Conservation (phyloP, 2,329 filamentous ascomycete species). For the Ophiostoma montium region DNA sequence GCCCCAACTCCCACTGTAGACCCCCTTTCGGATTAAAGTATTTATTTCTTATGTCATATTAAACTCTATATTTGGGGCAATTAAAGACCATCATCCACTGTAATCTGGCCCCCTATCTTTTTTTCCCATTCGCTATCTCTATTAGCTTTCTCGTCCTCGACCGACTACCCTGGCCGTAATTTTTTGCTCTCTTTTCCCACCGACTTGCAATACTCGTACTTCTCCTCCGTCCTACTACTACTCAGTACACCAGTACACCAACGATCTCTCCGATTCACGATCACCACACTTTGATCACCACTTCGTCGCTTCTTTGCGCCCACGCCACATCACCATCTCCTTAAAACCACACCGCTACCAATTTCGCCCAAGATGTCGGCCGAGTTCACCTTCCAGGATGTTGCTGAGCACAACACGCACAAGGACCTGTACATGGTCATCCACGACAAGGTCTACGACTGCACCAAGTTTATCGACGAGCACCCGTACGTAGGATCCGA, state of each 20-base stretch:
- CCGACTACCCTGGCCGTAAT: not conserved
- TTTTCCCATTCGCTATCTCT: no score
- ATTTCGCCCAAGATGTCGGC: conserved; percentile 27
- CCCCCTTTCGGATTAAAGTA: not conserved
- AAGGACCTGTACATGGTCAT: conserved; percentile 87
- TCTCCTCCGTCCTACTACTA: not conserved
- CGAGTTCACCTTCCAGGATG: conserved; percentile 63
- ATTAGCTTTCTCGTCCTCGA: not conserved
- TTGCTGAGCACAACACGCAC: conserved; percentile 79
- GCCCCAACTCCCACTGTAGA: no score
- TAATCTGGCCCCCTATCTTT: not conserved
- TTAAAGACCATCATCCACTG: no score
- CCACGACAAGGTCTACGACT: conserved; percentile 94
- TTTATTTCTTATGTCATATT: no score
- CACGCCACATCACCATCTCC: not conserved
- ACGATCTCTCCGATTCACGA: conserved; percentile 5
- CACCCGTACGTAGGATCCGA: conserved; percentile 53
- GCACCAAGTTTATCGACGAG: conserved; percentile 84
- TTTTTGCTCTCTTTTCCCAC: not conserved
- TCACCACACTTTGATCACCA: not conserved
- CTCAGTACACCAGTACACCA: no score
- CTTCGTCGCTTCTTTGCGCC: not conserved
- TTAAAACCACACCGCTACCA: conserved; percentile 6
- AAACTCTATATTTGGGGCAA: no score
- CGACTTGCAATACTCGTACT: not conserved